Base-by-base conservation (phyloP, 352 stramenopile species). In the Thalassiosira exigua region DNA sequence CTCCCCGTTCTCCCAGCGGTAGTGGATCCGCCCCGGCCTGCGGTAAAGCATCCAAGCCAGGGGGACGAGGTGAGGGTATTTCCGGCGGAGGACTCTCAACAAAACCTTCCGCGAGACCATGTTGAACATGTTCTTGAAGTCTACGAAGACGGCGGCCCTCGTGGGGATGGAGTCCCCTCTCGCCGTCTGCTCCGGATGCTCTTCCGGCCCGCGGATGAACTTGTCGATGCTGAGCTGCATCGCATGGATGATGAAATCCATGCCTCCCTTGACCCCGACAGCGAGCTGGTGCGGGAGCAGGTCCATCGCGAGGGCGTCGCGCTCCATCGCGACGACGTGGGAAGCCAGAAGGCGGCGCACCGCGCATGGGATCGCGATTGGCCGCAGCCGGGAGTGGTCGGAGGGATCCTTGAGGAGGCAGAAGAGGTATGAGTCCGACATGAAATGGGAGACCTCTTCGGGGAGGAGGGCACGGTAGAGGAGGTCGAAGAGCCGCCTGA, bases 51-150 rank as follows among this genome's bases (percentile, higher is more conserved):
- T 33, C 22, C 69, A 54, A 2, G 30, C 54, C 19, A 76, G 62
- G 2, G 26, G 4, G 9, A 29, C 32, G 11, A 66, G 27, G 11
- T 66, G 11, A 30, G 21, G 26, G 9, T 33, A 46, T 4, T 66
- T 5, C 7, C 33, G 19, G 14, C 4, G 5, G 5, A 68, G 9
- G 7, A 68, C 46, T 53, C 57, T 29, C 9, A 36, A 21, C 0
- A 75, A 24, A 33, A 68, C 59, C 19, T 75, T 14, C 2, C 73
- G 30, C 5, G 73, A 81, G 0, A 76, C 19, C 1, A 26, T 58
- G 29, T 77, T 81, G 57, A 72, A 81, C 73, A 81, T 81, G 29
- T 81, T 81, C n/a, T n/a, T 27, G 3, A 81, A 67, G 33, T 77
- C 73, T 7, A 81, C 5, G 52, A 51, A 67, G 21, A 79, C 19